phyloP scores from a whole-genome alignment of 306 rosid genomes.

The Vigna radiata region DNA sequence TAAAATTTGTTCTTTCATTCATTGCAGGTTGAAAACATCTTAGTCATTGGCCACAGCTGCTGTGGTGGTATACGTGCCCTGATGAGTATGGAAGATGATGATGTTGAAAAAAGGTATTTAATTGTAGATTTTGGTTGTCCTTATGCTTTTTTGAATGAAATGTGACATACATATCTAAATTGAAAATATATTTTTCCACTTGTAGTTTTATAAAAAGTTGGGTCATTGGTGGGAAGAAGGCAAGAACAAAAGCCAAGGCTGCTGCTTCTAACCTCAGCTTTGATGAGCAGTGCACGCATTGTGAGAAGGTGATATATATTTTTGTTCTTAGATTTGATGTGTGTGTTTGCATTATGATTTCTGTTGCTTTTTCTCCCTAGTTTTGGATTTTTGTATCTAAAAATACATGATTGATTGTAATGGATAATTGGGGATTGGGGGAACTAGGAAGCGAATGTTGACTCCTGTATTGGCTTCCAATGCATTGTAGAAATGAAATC shows the following conservation, averaged over 20 bases:
- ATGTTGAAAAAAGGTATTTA: conserved; percentile 58
- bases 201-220: conserved; percentile 79
- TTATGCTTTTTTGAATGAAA: conserved; percentile 20
- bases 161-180: conserved; percentile 40
- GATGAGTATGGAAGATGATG: conserved; percentile 86
- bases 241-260: conserved; percentile 69
- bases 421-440: not conserved
- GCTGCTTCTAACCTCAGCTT: conserved; percentile 74
- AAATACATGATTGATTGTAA: not conserved
- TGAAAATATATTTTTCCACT: conserved; percentile 25
- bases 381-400: conserved; percentile 5
- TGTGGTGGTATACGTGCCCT: conserved; percentile 99
- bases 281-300: conserved; percentile 85
- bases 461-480: not conserved
- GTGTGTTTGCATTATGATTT: not conserved
- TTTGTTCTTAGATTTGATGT: conserved; percentile 24
- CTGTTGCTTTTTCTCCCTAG: conserved; percentile 15
- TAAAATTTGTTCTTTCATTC: conserved; percentile 19
- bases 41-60: conserved; percentile 96
- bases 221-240: conserved; percentile 84
- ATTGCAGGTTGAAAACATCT: conserved; percentile 82
- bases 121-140: conserved; percentile 36
- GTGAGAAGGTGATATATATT: conserved; percentile 76
- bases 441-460: not conserved
- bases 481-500: conserved; percentile 6